These are phyloP conservation scores for Vigna angularis DNA, from an alignment of 306 rosid genomes.

Conservation along the genomic window DNA sequence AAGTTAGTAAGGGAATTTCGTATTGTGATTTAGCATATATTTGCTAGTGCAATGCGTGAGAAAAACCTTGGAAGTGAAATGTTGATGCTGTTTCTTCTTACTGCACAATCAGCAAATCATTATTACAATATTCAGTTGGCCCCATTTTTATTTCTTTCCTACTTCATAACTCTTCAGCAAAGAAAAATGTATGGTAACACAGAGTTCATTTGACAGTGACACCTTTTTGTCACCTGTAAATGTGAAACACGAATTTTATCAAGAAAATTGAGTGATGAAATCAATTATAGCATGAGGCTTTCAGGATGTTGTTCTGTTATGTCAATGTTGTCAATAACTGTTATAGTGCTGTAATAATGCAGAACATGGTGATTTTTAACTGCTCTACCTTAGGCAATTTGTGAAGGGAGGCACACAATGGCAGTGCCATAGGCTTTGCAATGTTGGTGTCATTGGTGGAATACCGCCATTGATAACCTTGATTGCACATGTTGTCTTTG, in stretches of 20 bases:
- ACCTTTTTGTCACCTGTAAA: background rate
- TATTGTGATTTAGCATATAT: background rate
- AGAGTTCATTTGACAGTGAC: background rate
- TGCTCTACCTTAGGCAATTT: too few relatives aligned
- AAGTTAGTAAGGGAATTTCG: background rate
- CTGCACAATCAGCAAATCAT: background rate
- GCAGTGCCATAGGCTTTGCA: too few relatives aligned
- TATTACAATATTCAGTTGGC: background rate
- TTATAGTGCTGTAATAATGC: too few relatives aligned
- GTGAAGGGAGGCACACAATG: too few relatives aligned
- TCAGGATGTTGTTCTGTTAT: background rate
- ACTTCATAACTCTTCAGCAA: background rate
- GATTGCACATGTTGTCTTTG: background rate
- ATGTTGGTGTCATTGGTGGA: too few relatives aligned
- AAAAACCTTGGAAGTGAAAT: slow-evolving; percentile 4
- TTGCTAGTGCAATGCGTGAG: background rate
- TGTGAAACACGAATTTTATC: background rate
- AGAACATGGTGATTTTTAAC: too few relatives aligned
- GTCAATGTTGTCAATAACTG: background rate
- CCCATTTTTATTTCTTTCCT: background rate
- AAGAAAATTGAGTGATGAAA: slow-evolving; percentile 11
- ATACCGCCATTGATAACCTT: too few relatives aligned
- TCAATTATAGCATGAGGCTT: background rate
- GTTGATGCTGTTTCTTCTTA: background rate
- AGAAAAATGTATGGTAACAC: background rate